Conservation (phyloP, 768 basidiomycete species). For the Lenzites betulinus region DNA sequence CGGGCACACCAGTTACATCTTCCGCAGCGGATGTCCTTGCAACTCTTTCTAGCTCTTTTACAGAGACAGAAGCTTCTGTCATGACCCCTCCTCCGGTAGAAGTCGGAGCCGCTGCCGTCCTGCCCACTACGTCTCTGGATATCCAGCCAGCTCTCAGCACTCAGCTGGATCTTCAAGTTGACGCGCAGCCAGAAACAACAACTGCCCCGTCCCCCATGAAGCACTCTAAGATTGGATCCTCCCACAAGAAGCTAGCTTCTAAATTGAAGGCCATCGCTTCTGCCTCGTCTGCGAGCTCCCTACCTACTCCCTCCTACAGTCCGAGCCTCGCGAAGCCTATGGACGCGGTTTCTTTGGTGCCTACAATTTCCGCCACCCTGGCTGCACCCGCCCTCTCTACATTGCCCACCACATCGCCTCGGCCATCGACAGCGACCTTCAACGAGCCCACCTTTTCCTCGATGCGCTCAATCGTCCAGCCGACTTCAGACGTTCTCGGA, state of each 20-base stretch:
- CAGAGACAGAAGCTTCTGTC: neutral
- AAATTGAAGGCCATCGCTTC: neutral
- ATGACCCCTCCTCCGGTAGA: neutral
- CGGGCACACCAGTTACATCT: neutral
- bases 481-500: slow-evolving; percentile 7
- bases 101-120: neutral
- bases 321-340: neutral
- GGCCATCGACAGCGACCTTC: neutral
- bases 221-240: neutral
- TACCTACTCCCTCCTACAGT: neutral
- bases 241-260: slow-evolving; percentile 8
- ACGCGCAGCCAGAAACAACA: neutral
- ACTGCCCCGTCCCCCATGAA: neutral
- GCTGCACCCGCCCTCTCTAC: neutral
- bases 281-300: neutral
- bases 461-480: neutral
- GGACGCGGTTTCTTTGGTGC: neutral
- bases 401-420: neutral
- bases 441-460: neutral
- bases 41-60: neutral
- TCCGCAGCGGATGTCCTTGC: neutral
- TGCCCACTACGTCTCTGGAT: neutral
- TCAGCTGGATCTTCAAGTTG: neutral
- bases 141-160: neutral
- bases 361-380: neutral